Evolutionary conservation across 208 protist genomes (phyloP).

Genomic region (Lotmaria passim): DNA sequence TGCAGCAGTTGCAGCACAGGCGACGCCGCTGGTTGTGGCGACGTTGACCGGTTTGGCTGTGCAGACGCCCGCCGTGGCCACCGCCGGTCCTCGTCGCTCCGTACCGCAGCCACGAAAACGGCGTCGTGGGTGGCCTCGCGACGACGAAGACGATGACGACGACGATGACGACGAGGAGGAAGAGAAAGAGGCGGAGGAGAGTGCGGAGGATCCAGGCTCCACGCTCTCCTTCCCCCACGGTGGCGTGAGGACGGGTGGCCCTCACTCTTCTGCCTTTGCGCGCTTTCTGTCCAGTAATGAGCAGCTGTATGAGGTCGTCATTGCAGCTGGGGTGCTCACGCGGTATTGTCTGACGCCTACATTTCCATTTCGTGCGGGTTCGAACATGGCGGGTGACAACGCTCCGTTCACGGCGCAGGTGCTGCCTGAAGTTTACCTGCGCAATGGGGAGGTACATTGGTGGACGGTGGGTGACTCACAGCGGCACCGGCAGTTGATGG

Average conservation of each 20-base stretch:
- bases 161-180: not conserved
- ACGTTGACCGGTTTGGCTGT: conserved; percentile 7
- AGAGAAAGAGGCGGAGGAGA: not conserved
- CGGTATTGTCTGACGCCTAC: not conserved
- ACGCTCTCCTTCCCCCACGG: too few species aligned
- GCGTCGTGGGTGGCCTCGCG: not conserved
- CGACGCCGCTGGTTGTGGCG: not conserved
- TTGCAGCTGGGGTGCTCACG: conserved; percentile 27
- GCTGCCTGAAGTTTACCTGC: conserved; percentile 9
- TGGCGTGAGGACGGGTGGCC: not conserved
- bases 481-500: conserved; percentile 24
- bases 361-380: not conserved
- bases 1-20: not conserved
- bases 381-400: not conserved
- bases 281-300: conserved; percentile 1
- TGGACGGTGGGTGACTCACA: conserved; percentile 29
- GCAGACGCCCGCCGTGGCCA: not conserved
- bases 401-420: not conserved
- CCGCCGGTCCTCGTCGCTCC: not conserved
- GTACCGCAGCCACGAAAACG: not conserved
- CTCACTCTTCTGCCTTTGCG: not conserved
- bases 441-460: conserved; percentile 32
- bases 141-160: not conserved
- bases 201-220: not conserved
- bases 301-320: conserved; percentile 1